Evolutionary conservation across 2,329 filamentous ascomycete genomes (phyloP).

Genomic region (Sphaerulina populicola): DNA sequence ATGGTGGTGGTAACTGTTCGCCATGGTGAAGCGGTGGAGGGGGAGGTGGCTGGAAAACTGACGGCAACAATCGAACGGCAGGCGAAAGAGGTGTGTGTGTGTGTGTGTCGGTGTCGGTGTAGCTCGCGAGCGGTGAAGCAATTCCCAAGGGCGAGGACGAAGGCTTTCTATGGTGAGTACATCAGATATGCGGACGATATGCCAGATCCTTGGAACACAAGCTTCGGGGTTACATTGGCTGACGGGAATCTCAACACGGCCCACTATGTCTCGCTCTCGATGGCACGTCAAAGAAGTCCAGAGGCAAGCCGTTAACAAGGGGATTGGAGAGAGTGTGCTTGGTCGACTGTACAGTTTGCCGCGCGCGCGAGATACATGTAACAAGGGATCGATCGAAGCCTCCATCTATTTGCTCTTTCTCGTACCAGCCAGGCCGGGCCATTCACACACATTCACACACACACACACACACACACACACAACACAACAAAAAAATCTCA

Average conservation of each 20-base stretch:
- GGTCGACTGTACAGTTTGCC: conserved; percentile 17
- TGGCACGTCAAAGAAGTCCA: conserved; percentile 15
- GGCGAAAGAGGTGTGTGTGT: background rate
- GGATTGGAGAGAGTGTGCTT: background rate
- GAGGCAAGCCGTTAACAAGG: conserved; percentile 12
- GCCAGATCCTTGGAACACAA: conserved; percentile 14
- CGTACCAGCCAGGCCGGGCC: conserved; percentile 4
- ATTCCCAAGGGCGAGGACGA: conserved; percentile 18
- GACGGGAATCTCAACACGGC: conserved; percentile 15
- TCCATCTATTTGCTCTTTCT: conserved; percentile 16
- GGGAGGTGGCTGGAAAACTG: conserved; percentile 6
- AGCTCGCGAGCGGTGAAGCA: conserved; percentile 15
- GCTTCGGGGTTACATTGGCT: conserved; percentile 15
- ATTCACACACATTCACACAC: background rate
- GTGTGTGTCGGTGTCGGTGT: too few species aligned
- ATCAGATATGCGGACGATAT: conserved; percentile 14
- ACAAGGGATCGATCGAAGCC: conserved; percentile 12
- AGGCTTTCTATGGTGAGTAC: conserved; percentile 22
- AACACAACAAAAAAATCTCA: too few species aligned
- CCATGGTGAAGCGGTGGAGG: conserved; percentile 13
- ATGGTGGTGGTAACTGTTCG: conserved; percentile 14
- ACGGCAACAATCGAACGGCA: conserved; percentile 5
- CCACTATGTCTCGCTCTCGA: conserved; percentile 22
- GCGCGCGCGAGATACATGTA: conserved; percentile 9
- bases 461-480: too few species aligned